Base-by-base conservation (phyloP, 352 stramenopile species). In the Phytophthora aleatoria region DNA sequence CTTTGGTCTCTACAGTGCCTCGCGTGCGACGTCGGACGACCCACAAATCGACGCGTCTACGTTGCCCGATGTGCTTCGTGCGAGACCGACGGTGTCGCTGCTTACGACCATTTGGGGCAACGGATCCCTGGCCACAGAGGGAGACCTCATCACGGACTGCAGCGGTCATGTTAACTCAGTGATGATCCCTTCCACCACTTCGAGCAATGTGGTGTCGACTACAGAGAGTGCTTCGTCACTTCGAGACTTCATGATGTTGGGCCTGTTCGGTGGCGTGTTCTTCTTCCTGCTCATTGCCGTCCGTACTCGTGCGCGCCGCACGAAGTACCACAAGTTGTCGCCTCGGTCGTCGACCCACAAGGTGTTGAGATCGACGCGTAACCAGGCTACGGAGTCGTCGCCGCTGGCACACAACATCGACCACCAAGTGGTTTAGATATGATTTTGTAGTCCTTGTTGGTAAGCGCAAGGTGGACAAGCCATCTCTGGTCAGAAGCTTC, bases 41-140 rank as follows among this genome's bases (percentile, higher is more conserved):
- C 49, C 60, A 3, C 16, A 60, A 1, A 16, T 59, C 3, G 30
- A 61, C 13, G 58, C 47, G 8, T 27, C 67, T 1, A 56, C 71
- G 7, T 58, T 61, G 33, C 56, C 76, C n/a, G 67, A 84, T 55
- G 49, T 66, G 33, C 55, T 90, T 35, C 42, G 70, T n/a, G 51
- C 79, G 5, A 76, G 81, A 28, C 81, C 81, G 31, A 88, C 78
- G 0, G 81, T 90, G 15, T 71, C 69, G 7, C 33, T 87, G 59
- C 77, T 90, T 10, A 66, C 68, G 3, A 64, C 77, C 10, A 67
- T 86, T 28, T 90, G 81, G 81, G 44, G 50, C 35, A 75, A 72
- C 4, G 61, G 63, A 5, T 50, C 57, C 2, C 44, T 90, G n/a
- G 38, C 43, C 9, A 69, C 69, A 35, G 81, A 88, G 44, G 73